phyloP scores from a whole-genome alignment of 2,329 filamentous ascomycete genomes.

The Cladorrhinum sp. region DNA sequence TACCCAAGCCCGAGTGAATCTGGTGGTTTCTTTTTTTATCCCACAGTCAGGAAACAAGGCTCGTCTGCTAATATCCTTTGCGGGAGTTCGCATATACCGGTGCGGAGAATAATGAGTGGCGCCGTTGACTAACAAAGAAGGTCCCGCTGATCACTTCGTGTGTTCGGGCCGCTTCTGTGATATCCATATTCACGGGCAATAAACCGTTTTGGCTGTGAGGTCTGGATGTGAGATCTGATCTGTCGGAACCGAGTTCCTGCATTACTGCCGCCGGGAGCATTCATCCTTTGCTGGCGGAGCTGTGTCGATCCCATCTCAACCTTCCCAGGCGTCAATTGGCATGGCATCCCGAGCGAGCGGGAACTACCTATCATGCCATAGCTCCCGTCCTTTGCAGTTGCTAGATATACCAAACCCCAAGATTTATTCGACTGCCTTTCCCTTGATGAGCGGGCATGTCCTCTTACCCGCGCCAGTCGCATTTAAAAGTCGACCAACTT shows the following conservation, averaged over 20 bases:
- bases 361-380: background rate
- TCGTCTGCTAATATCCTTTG: background rate
- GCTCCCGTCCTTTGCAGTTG: background rate
- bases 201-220: background rate
- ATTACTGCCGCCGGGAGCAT: conserved; percentile 1
- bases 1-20: conserved; percentile 8
- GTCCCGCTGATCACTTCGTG: background rate
- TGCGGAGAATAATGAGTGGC: background rate
- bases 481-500: background rate
- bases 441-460: background rate
- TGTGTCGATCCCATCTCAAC: background rate
- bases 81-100: background rate
- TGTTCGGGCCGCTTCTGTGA: conserved; percentile 13
- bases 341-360: background rate
- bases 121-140: background rate
- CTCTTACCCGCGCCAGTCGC: background rate
- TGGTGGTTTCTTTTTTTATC: background rate
- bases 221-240: background rate
- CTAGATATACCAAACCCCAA: no score
- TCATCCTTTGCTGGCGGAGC: background rate
- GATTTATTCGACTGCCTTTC: no score
- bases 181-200: conserved; percentile 6
- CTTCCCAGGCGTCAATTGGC: background rate
- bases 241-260: conserved; percentile 1
- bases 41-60: background rate